Evolutionary conservation across 2,329 filamentous ascomycete species (phyloP).

Genomic region (Fusarium buxicola): DNA sequence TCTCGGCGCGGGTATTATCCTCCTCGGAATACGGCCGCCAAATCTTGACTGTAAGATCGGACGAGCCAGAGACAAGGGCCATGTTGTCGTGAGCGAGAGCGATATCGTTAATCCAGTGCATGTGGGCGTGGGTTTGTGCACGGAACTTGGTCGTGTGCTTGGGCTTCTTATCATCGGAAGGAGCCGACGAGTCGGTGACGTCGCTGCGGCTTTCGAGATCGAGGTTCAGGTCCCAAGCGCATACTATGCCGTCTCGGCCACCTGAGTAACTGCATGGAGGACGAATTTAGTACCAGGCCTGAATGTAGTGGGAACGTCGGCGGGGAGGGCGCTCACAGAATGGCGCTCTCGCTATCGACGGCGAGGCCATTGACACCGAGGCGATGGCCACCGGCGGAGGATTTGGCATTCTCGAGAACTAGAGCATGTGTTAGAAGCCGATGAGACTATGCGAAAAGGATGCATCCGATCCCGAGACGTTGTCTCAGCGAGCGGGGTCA

Average conservation of each 20-base stretch:
- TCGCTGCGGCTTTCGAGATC: slow-evolving; percentile 62
- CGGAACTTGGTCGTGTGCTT: slow-evolving; percentile 68
- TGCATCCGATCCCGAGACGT: background rate
- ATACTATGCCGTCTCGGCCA: slow-evolving; percentile 93
- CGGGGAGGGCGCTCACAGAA: slow-evolving; percentile 73
- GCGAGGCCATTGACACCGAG: slow-evolving; percentile 95
- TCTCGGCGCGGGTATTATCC: slow-evolving; percentile 65
- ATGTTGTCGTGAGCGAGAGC: slow-evolving; percentile 81
- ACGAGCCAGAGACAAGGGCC: slow-evolving; percentile 88
- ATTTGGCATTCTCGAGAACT: slow-evolving; percentile 71
- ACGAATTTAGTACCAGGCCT: slow-evolving; percentile 30
- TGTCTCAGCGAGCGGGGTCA: slow-evolving; percentile 5
- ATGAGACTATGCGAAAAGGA: background rate
- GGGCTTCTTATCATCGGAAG: slow-evolving; percentile 49
- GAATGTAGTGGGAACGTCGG: slow-evolving; percentile 12
- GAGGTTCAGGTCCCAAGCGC: slow-evolving; percentile 91
- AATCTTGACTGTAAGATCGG: slow-evolving; percentile 92
- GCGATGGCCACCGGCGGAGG: slow-evolving; percentile 81
- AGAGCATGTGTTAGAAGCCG: slow-evolving; percentile 21
- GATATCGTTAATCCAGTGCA: slow-evolving; percentile 97
- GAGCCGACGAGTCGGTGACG: slow-evolving; percentile 45
- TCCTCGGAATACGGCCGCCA: slow-evolving; percentile 81
- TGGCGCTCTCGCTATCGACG: slow-evolving; percentile 83
- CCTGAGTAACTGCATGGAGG: slow-evolving; percentile 81
- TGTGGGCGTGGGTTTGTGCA: slow-evolving; percentile 78